Conservation (phyloP, 441 rosid species). For the Melastoma candidum region DNA sequence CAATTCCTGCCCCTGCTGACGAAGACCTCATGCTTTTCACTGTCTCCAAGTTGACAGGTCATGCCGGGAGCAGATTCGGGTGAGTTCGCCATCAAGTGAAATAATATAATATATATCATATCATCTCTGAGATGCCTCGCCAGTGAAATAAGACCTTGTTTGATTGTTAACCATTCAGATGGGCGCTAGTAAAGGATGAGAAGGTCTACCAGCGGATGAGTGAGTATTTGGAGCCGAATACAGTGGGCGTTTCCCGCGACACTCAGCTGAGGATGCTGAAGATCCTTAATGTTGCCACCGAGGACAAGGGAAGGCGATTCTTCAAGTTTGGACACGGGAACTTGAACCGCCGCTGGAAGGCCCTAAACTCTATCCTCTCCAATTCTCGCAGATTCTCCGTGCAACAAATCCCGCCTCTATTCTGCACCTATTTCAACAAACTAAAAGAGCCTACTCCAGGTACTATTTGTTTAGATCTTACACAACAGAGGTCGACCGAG, state of each 20-base stretch:
- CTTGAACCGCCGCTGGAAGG: slow-evolving; percentile 42
- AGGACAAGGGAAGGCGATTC: slow-evolving; percentile 17
- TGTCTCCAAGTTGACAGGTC: slow-evolving; percentile 9
- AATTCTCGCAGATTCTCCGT: slow-evolving; percentile 33
- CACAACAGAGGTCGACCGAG: too few species aligned
- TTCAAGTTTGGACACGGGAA: slow-evolving; percentile 33
- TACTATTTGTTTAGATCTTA: slow-evolving; percentile 1
- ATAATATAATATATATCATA: too few species aligned
- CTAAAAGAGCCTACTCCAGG: slow-evolving; percentile 39
- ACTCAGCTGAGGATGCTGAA: slow-evolving; percentile 38
- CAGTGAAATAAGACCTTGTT: too few species aligned
- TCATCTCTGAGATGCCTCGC: too few species aligned
- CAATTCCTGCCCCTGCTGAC: slow-evolving; percentile 41
- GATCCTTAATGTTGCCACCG: slow-evolving; percentile 28
- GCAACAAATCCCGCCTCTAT: slow-evolving; percentile 25
- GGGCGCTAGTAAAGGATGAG: slow-evolving; percentile 50
- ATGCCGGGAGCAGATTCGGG: slow-evolving; percentile 65
- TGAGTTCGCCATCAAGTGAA: slow-evolving; percentile 3
- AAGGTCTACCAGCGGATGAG: slow-evolving; percentile 30
- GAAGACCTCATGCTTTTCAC: slow-evolving; percentile 10
- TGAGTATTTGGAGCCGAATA: slow-evolving; percentile 3
- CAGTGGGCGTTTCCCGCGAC: slow-evolving; percentile 31
- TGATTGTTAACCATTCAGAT: slow-evolving; percentile 17
- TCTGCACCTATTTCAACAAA: slow-evolving; percentile 28
- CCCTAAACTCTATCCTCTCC: slow-evolving; percentile 20